phyloP scores from a whole-genome alignment of 2,329 filamentous ascomycete species.

The Teratosphaeria pseudoeucalypti region DNA sequence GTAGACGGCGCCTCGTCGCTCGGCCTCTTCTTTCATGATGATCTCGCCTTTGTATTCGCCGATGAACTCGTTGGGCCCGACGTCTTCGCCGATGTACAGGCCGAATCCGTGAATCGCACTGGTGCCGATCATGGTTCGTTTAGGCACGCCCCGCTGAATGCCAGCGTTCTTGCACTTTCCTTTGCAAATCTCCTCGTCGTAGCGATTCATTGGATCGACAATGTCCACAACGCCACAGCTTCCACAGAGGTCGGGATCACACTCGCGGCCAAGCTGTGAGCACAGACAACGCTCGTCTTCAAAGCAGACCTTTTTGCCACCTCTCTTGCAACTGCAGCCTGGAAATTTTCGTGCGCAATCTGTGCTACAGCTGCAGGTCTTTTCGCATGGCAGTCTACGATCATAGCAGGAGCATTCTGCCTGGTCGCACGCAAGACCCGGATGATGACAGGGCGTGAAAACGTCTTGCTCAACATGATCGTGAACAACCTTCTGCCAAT shows the following conservation, averaged over 20 bases:
- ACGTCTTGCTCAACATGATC: conserved; percentile 40
- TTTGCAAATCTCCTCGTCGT: conserved; percentile 46
- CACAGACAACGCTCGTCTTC: conserved; percentile 52
- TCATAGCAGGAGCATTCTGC: conserved; percentile 52
- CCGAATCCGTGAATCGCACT: conserved; percentile 68
- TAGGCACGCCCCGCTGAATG: conserved; percentile 57
- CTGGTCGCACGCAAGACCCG: conserved; percentile 53
- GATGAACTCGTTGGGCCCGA: conserved; percentile 60
- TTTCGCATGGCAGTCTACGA: conserved; percentile 57
- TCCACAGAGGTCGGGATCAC: conserved; percentile 65
- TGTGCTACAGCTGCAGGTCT: conserved; percentile 56
- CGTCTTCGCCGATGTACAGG: conserved; percentile 59
- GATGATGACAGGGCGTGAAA: conserved; percentile 58
- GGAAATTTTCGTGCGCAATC: conserved; percentile 44
- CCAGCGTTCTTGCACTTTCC: conserved; percentile 61
- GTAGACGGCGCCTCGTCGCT: conserved; percentile 58
- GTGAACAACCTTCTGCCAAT: conserved; percentile 3
- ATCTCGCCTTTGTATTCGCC: conserved; percentile 75
- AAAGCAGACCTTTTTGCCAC: conserved; percentile 26
- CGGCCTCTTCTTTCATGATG: conserved; percentile 58
- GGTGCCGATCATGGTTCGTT: conserved; percentile 57
- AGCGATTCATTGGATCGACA: conserved; percentile 57
- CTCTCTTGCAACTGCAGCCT: conserved; percentile 39
- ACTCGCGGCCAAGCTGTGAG: conserved; percentile 62
- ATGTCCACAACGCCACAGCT: conserved; percentile 59